Conservation (phyloP, 2,329 filamentous ascomycete species). For the Trichoderma atrobrunneum region DNA sequence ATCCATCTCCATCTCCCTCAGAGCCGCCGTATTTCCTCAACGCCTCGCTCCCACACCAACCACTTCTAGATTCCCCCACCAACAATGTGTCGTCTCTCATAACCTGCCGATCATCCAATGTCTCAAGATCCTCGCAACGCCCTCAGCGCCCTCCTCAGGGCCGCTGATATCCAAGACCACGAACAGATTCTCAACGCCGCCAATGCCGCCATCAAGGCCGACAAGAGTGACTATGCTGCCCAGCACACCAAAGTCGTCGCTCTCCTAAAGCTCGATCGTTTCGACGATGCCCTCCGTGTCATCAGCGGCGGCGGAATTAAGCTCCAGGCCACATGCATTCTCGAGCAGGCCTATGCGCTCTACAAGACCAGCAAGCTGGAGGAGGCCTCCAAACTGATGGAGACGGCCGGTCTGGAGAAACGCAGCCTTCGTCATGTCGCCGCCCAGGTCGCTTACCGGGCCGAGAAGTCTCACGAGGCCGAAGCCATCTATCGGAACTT, state of each 20-base stretch:
- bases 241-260: conserved; percentile 71
- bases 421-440: conserved; percentile 51
- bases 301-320: conserved; percentile 61
- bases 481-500: conserved; percentile 62
- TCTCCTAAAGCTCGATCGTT: conserved; percentile 78
- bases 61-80: neutral
- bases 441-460: conserved; percentile 70
- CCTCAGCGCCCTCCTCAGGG: conserved; percentile 54
- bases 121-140: conserved; percentile 47
- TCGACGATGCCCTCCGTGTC: conserved; percentile 69
- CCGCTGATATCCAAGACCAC: conserved; percentile 64
- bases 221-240: conserved; percentile 57
- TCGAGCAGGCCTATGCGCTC: conserved; percentile 78
- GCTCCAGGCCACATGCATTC: conserved; percentile 57
- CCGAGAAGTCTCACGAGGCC: conserved; percentile 69
- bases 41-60: neutral
- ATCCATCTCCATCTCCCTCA: neutral
- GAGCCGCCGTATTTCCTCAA: neutral
- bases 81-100: conserved; percentile 18
- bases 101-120: conserved; percentile 30
- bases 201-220: conserved; percentile 59
- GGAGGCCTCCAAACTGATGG: conserved; percentile 55
- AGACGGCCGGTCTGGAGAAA: conserved; percentile 32
- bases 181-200: conserved; percentile 67
- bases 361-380: conserved; percentile 73